Base-by-base conservation (phyloP, 441 rosid genomes). In the Heliophila coronopifolia region DNA sequence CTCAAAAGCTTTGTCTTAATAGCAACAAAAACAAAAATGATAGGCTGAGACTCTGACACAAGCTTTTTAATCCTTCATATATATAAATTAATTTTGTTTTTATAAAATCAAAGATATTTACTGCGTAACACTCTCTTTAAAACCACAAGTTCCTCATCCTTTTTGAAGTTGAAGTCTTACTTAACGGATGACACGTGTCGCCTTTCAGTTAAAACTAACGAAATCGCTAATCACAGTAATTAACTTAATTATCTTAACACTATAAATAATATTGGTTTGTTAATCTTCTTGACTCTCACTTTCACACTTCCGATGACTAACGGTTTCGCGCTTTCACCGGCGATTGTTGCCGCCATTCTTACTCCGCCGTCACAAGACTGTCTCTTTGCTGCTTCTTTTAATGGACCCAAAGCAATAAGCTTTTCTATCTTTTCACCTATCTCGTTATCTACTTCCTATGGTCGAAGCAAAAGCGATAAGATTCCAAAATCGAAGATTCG, bases 71-170 rank as follows among this genome's bases (percentile, higher is more conserved):
- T n/a, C n/a, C n/a, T n/a, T n/a, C n/a, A 25, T 36, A 61, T 53
- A 61, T 8, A 30, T 2, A 15, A 27, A 7, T 27, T 25, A 13
- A 27, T 16, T 32, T 16, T 49, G 5, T 23, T 33, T 17, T 13
- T 14, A 19, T 13, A 10, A 18, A 43, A 24, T 24, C 3, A 1
- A 23, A 45, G 54, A 62, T 61, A 50, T 53, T 43, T 43, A 35
- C 34, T 8, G 24, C 22, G 47, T 2, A 20, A 28, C 20, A 9
- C 37, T 39, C 9, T 32, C 12, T 30, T 25, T 20, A 44, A 27
- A 6, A 11, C 67, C 67, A 54, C 67, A 54, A 54, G 44, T 23
- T 39, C 37, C 67, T 62, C 31, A 62, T 54, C 67, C n/a, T n/a
- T 30, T 4, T 17, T 30, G 2, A 2, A 38, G 37, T 11, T n/a